Conservation (phyloP, 148 eudicot species). For the Limonium bicolor region DNA sequence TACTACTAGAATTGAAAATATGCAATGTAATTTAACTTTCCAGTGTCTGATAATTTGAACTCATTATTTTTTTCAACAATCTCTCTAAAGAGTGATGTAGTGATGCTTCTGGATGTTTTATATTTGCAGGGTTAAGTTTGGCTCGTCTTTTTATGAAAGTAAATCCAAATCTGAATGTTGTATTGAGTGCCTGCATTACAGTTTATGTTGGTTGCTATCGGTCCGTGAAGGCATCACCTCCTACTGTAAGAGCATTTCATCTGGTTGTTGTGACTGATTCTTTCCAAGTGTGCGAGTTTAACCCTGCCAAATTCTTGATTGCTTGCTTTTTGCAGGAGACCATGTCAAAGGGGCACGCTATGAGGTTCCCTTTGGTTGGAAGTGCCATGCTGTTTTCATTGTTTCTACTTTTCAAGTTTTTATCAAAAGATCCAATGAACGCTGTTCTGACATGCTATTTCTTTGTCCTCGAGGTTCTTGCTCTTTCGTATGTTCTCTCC, state of each 20-base stretch:
- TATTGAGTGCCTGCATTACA: slow-evolving; percentile 84
- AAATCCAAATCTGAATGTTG: slow-evolving; percentile 74
- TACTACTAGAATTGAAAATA: too few species aligned
- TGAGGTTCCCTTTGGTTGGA: slow-evolving; percentile 91
- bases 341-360: slow-evolving; percentile 95
- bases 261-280: too few species aligned
- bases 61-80: background rate
- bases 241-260: slow-evolving; percentile 72
- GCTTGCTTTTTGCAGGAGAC: slow-evolving; percentile 55
- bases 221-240: slow-evolving; percentile 88
- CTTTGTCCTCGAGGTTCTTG: slow-evolving; percentile 75
- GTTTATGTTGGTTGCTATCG: slow-evolving; percentile 88
- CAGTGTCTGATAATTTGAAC: background rate
- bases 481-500: slow-evolving; percentile 64
- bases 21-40: too few species aligned
- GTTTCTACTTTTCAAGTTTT: slow-evolving; percentile 80
- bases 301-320: too few species aligned
- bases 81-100: background rate
- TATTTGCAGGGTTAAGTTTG: slow-evolving; percentile 49
- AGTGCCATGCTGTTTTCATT: slow-evolving; percentile 92
- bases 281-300: background rate
- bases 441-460: slow-evolving; percentile 81
- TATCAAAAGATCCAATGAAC: slow-evolving; percentile 85
- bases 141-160: slow-evolving; percentile 76
- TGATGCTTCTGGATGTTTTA: background rate